These are phyloP conservation scores for Cajanus cajan DNA, from an alignment of 306 rosid genomes.

Conservation along the genomic window DNA sequence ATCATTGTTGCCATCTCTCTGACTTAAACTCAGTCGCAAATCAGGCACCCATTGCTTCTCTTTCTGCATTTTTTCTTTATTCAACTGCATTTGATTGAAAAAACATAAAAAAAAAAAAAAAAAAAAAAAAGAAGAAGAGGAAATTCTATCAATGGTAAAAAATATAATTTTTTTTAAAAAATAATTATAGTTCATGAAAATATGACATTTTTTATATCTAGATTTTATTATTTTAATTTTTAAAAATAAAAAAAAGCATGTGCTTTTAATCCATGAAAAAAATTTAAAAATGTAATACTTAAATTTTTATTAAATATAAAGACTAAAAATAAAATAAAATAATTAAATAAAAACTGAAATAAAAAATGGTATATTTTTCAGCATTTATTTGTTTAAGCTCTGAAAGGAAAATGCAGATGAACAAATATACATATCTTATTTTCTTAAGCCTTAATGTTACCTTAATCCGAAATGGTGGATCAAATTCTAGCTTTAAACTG, in stretches of 20 bases:
- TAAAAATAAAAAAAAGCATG: background rate
- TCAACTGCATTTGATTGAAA: slow-evolving; percentile 46
- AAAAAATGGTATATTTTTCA: background rate
- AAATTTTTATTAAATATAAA: background rate
- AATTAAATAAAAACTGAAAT: background rate
- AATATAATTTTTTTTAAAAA: background rate
- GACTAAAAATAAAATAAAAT: too few relatives aligned
- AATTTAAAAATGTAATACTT: background rate
- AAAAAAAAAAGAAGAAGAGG: background rate
- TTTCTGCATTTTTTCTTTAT: slow-evolving; percentile 35
- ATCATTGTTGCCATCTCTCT: slow-evolving; percentile 28
- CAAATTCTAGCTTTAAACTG: slow-evolving; percentile 33
- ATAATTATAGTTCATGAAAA: background rate
- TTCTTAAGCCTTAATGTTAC: slow-evolving; percentile 17
- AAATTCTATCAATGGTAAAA: background rate
- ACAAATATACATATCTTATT: too few relatives aligned
- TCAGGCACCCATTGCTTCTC: slow-evolving; percentile 50
- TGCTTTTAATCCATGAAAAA: background rate
- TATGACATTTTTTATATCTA: background rate
- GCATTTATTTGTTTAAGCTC: background rate
- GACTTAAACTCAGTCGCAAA: slow-evolving; percentile 60
- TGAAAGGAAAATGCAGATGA: background rate
- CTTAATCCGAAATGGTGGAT: slow-evolving; percentile 51
- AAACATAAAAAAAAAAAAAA: too few relatives aligned
- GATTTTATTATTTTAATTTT: background rate